Conservation (phyloP, 495 filamentous ascomycete genomes). For the Xylaria castorea region DNA sequence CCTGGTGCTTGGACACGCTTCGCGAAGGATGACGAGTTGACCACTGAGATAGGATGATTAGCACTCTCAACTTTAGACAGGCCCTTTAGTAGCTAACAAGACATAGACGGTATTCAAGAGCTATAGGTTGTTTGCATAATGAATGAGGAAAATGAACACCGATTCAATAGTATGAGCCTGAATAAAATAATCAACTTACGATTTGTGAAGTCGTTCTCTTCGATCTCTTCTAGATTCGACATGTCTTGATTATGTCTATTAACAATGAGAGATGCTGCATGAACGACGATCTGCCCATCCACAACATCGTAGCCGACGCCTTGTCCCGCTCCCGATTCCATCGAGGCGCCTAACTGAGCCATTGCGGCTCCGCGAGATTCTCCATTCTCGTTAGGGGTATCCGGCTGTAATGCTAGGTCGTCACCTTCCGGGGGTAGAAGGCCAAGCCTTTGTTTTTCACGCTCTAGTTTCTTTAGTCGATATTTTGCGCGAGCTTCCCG, state of each 20-base stretch:
- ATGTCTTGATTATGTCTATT: constrained; percentile 67
- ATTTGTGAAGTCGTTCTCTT: constrained; percentile 84
- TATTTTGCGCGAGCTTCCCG: constrained; percentile 49
- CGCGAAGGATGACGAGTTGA: constrained; percentile 76
- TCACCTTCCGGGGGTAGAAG: constrained; percentile 27
- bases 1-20: constrained; percentile 71
- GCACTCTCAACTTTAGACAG: background rate
- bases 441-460: constrained; percentile 42
- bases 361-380: constrained; percentile 34
- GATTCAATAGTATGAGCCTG: background rate
- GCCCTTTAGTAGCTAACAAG: background rate
- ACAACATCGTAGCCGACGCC: constrained; percentile 73
- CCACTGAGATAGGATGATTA: constrained; percentile 42
- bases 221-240: constrained; percentile 63
- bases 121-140: background rate
- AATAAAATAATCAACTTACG: constrained; percentile 28
- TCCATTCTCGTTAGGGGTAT: constrained; percentile 29
- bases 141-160: background rate
- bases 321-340: constrained; percentile 31
- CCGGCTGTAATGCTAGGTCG: constrained; percentile 16
- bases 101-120: background rate
- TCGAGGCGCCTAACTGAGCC: constrained; percentile 34
- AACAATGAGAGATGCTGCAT: constrained; percentile 76
- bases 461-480: constrained; percentile 41
- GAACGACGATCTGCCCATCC: constrained; percentile 83